Conservation (phyloP, 2,329 filamentous ascomycete genomes). For the Pestalotiopsis fici region DNA sequence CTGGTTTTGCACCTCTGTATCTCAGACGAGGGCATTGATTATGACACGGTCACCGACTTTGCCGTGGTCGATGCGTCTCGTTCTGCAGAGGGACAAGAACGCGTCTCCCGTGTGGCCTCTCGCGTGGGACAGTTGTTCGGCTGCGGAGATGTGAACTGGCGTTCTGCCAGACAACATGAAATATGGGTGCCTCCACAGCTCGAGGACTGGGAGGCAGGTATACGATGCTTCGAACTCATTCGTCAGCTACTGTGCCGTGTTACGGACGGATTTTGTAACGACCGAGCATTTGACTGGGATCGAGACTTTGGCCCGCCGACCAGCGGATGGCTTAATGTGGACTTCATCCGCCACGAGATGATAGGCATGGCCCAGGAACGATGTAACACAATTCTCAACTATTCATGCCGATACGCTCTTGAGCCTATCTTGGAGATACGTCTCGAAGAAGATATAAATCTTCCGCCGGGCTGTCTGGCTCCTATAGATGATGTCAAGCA, state of each 20-base stretch:
- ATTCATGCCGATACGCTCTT: conserved; percentile 6
- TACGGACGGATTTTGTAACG: background rate
- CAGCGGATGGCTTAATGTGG: conserved; percentile 10
- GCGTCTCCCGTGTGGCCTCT: background rate
- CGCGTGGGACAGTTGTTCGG: background rate
- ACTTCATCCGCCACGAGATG: conserved; percentile 12
- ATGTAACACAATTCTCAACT: conserved; percentile 7
- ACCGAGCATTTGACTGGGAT: background rate
- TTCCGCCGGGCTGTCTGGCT: background rate
- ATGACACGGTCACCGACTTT: background rate
- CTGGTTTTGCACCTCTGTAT: background rate
- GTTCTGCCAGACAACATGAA: background rate
- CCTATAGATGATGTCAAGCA: background rate
- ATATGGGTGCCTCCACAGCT: conserved; percentile 1
- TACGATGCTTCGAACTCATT: conserved; percentile 7
- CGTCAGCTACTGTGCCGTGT: conserved; percentile 1
- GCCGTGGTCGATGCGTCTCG: background rate
- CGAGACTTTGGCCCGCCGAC: background rate
- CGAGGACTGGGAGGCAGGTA: conserved; percentile 3
- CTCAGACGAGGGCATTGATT: background rate
- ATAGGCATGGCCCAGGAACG: conserved; percentile 8
- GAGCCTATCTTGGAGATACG: conserved; percentile 7
- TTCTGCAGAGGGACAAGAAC: background rate
- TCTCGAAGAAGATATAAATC: background rate
- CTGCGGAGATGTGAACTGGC: background rate